Conservation (phyloP, 495 filamentous ascomycete genomes). For the Glonium stellatum region DNA sequence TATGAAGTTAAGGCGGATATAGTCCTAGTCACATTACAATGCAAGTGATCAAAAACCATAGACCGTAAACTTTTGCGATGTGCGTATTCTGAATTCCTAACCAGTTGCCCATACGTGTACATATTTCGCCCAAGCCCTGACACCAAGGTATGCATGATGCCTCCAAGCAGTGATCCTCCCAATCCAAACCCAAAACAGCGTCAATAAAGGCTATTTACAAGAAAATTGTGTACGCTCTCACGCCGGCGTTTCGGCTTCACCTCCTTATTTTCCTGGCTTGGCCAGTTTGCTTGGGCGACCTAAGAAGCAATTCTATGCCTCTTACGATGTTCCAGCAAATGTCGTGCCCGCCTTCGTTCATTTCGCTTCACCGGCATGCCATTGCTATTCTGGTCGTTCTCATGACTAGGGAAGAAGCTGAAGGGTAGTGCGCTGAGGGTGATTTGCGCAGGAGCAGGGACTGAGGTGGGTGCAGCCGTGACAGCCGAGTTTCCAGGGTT, state of each 20-base stretch:
- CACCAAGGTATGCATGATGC: too few relatives aligned
- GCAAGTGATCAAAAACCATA: too few relatives aligned
- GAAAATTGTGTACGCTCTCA: not conserved
- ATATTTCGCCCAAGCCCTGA: too few relatives aligned
- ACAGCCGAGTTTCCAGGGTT: not conserved
- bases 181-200: not conserved
- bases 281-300: not conserved
- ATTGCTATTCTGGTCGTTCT: not conserved
- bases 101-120: too few relatives aligned
- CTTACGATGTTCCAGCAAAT: not conserved
- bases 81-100: too few relatives aligned
- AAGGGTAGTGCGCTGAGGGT: not conserved
- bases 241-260: not conserved
- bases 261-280: not conserved
- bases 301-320: not conserved
- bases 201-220: constrained; percentile 1
- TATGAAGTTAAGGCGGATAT: too few relatives aligned
- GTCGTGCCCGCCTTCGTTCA: not conserved
- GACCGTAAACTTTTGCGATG: too few relatives aligned
- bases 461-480: not conserved
- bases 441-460: not conserved
- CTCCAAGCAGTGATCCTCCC: not conserved
- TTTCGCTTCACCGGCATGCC: not conserved
- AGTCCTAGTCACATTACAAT: too few relatives aligned
- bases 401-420: not conserved